Base-by-base conservation (phyloP, 1,139 yeast species). In the Blastobotrys petasosporus region DNA sequence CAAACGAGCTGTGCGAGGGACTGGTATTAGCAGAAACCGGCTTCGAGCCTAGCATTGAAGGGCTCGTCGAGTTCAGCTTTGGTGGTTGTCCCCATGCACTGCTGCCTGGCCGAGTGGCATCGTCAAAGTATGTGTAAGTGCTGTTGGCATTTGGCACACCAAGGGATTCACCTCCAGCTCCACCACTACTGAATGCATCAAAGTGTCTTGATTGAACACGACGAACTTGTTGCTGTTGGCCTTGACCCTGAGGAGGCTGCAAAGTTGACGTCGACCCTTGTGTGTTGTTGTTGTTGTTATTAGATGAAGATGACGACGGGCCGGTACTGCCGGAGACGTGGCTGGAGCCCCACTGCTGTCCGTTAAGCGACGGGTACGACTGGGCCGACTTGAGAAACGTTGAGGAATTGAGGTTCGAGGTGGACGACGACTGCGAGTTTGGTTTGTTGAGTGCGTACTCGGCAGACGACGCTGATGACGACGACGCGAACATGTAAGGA, bases 121-220 rank as follows among this genome's bases (percentile, higher is more conserved):
- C 49, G 16, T 46, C 49, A 39, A 42, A 46, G 35, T 42, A 46
- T 10, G 41, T 32, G 17, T 46, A 46, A 10, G 32, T 37, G 10
- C 23, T 25, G 8, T 28, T 9, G n/a, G 37, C 16, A 11, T 11
- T 38, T 10, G 35, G 44, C 25, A 4, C 35, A n/a, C 16, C 39
- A 23, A 30, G 37, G 23, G 33, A 29, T 5, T 12, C 31, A 11
- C 15, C 33, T n/a, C 32, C 32, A 11, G 43, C 38, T 17, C 42
- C 28, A 36, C 37, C 38, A 34, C 42, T 34, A 32, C 47, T 51
- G 39, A 57, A 54, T 17, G 55, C 47, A 38, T 56, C 61, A 44
- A 55, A 55, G 41, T 57, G 60, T 15, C 61, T 51, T 28, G 60
- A 55, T 37, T 57, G 60, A 20, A 52, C 50, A 31, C 60, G 44